These are phyloP conservation scores for Friedmanniomyces endolithicus DNA, from an alignment of 495 filamentous ascomycete genomes.

Conservation along the genomic window DNA sequence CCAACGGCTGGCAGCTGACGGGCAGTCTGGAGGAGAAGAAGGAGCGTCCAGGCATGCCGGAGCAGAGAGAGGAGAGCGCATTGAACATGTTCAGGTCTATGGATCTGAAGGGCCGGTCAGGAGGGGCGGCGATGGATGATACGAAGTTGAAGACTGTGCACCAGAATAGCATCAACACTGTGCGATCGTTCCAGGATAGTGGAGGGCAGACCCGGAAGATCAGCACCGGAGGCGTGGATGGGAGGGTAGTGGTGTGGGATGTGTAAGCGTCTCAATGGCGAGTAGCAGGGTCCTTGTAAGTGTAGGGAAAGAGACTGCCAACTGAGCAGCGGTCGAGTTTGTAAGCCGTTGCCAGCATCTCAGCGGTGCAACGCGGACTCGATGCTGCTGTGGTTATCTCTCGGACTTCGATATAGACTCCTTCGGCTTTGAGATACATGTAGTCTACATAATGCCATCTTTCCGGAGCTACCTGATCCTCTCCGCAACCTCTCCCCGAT, in stretches of 20 bases:
- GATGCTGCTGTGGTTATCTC: too few species aligned
- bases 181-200: conserved; percentile 59
- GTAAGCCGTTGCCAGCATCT: too few species aligned
- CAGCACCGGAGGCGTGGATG: conserved; percentile 88
- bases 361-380: too few species aligned
- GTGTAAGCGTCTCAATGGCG: conserved; percentile 14
- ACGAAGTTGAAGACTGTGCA: conserved; percentile 91
- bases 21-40: conserved; percentile 62
- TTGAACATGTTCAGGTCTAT: conserved; percentile 98
- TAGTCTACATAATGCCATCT: too few species aligned
- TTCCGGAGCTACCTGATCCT: not conserved
- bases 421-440: too few species aligned
- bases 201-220: conserved; percentile 61
- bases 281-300: too few species aligned
- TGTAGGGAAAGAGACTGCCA: too few species aligned
- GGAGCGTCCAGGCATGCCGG: conserved; percentile 35
- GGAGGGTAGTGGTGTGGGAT: conserved; percentile 79
- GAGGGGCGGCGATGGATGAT: conserved; percentile 47
- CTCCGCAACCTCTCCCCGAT: not conserved
- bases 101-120: conserved; percentile 83
- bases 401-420: too few species aligned
- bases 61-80: conserved; percentile 65
- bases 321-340: too few species aligned
- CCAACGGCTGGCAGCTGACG: conserved; percentile 71
- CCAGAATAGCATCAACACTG: conserved; percentile 86